Percentiles rank a stretch among this genome's conserved stretches.
Conservation (phyloP, 2,329 filamentous ascomycete species). For the Neonectria coccinea region DNA sequence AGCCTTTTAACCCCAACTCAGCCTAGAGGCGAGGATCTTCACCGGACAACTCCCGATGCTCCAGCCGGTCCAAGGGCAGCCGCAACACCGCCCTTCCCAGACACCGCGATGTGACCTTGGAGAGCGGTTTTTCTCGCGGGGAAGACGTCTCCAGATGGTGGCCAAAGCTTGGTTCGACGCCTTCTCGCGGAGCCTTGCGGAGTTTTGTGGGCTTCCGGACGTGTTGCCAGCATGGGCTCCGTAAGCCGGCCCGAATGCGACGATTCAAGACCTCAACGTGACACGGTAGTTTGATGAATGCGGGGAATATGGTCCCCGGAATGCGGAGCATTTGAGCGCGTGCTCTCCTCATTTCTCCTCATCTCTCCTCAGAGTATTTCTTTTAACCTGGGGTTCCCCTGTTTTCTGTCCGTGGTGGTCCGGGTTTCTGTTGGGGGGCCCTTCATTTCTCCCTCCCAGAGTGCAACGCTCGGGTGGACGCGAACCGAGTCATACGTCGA, state of each 20-base stretch:
- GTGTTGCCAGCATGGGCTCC: constrained; percentile 6
- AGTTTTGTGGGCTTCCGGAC: neutral
- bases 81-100: neutral
- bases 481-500: neutral
- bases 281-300: constrained; percentile 4
- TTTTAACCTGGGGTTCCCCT: neutral
- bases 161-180: neutral
- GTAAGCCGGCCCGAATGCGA: constrained; percentile 21
- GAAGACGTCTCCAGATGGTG: neutral
- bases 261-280: neutral
- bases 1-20: neutral
- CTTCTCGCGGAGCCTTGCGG: neutral
- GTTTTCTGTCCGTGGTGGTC: too few relatives aligned
- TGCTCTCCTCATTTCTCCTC: neutral
- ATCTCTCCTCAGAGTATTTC: neutral
- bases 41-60: neutral
- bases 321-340: neutral
- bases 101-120: neutral
- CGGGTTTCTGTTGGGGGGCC: too few relatives aligned
- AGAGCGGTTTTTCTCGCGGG: neutral
- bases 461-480: neutral
- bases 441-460: too few relatives aligned
- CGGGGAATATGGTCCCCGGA: neutral
- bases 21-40: neutral
- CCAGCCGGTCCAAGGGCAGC: neutral